Conservation (phyloP, 140 eudicot species). For the Eryngium alpinum region DNA sequence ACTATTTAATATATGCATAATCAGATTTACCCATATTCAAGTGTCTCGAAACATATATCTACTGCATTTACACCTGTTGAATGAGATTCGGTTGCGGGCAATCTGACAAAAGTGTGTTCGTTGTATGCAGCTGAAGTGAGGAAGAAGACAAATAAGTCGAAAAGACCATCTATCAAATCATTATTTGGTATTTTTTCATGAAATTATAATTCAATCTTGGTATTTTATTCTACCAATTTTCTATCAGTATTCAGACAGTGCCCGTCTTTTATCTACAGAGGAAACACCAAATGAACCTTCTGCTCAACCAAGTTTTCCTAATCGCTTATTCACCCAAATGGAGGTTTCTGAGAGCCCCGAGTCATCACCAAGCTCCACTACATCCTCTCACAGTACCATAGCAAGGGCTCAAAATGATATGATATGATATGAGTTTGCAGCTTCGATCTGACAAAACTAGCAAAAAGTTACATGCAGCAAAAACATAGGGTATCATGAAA, state of each 20-base stretch:
- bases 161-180: conserved; percentile 12
- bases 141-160: conserved; percentile 16
- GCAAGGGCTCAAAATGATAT: not conserved
- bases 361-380: conserved; percentile 12
- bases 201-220: not conserved
- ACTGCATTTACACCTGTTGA: not conserved
- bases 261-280: not conserved
- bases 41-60: not conserved
- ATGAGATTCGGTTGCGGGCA: not conserved
- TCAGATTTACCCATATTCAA: not conserved
- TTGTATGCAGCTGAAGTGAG: conserved; percentile 17
- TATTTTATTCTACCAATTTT: not conserved
- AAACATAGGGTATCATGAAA: not conserved
- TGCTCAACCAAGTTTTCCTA: not conserved
- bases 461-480: not conserved
- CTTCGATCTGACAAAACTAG: not conserved
- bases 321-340: conserved; percentile 17
- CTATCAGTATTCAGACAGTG: not conserved
- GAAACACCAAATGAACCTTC: conserved; percentile 4
- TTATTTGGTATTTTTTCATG: conserved; percentile 14
- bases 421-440: not conserved
- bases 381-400: conserved; percentile 17
- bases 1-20: not conserved
- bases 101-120: not conserved
- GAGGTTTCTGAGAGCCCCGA: conserved; percentile 24